Evolutionary conservation across 2,329 filamentous ascomycete species (phyloP).

Genomic region (Aspergillus sojae): DNA sequence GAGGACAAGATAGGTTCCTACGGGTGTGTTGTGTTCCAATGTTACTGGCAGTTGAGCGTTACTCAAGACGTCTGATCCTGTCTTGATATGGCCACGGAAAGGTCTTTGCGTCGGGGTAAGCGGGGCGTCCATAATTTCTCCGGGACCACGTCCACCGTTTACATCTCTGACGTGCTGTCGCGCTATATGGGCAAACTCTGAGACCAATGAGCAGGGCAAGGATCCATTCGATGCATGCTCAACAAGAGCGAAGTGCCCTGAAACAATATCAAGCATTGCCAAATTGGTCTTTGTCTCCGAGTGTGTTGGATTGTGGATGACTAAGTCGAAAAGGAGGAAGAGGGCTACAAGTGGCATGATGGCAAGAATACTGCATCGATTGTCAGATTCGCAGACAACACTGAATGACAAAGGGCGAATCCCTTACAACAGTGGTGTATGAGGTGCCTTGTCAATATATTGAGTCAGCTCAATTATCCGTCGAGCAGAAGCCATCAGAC

Average conservation of each 20-base stretch:
- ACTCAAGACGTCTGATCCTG: no score
- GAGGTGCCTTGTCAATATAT: conserved; percentile 1
- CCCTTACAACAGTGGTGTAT: background rate
- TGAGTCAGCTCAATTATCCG: background rate
- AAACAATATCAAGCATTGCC: conserved; percentile 14
- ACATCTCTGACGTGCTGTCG: conserved; percentile 39
- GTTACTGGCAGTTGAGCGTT: background rate
- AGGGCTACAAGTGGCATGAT: conserved; percentile 40
- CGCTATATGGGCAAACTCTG: conserved; percentile 47
- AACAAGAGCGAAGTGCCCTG: conserved; percentile 48
- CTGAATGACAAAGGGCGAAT: no score
- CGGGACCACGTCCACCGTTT: background rate
- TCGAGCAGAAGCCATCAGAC: background rate
- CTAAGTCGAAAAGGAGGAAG: conserved; percentile 46
- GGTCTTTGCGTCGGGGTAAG: background rate
- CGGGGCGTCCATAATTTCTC: background rate
- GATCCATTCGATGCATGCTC: conserved; percentile 41
- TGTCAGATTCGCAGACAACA: background rate
- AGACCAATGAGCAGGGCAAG: conserved; percentile 41
- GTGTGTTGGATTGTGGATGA: conserved; percentile 36
- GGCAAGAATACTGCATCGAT: conserved; percentile 27
- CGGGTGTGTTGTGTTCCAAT: background rate
- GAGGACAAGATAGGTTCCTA: background rate
- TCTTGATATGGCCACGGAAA: background rate
- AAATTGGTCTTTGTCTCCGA: background rate